Base-by-base conservation (phyloP, 2,329 filamentous ascomycete species). In the Pseudophaeomoniella oleicola region DNA sequence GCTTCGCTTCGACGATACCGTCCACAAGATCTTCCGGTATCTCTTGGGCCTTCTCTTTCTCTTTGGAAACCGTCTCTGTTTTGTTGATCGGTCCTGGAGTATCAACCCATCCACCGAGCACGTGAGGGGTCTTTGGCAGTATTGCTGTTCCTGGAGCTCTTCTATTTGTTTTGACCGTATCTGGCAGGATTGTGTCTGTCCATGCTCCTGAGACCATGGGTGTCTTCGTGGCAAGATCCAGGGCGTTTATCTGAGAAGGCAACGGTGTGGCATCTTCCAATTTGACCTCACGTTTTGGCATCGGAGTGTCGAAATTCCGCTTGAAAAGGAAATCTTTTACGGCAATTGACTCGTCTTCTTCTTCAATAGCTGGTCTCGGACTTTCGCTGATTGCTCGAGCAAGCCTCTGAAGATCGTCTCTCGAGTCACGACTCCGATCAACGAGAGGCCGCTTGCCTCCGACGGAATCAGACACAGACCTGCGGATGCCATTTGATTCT, bases 111-210 rank as follows among this genome's bases (percentile, higher is more conserved):
- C 41, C 46, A 29, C 47, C 47, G 4, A 42, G 44, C 19, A 50
- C 42, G 35, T 47, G 44, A 14, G 47, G 47, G n/a, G 47, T 50
- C 37, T 48, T 43, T 13, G 38, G 32, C 34, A 44, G 46, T n/a
- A 35, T 40, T 3, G 41, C 22, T 12, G 30, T 10, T 19, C 35
- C 39, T n/a, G 29, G 34, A 10, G 22, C 27, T 30, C 37, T 36
- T 22, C 39, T 48, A 18, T 34, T 34, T 2, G 45, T 43, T 36
- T 45, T 48, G 27, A 46, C 34, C 2, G 47, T 50, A 29, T 62
- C 58, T 10, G 60, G 58, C 44, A 63, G 46, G 3, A 63, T 62
- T 1, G 62, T 66, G 43, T 66, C 61, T 19, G 63, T 57, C 60
- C 60, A 66, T 2, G 60, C 61, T 10, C 62, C 62, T 13, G 55